Percentiles rank a stretch among this genome's conserved stretches.
These are phyloP conservation scores for Helichrysum umbraculigerum DNA, from an alignment of 129 eudicot genomes.

Conservation along the genomic window DNA sequence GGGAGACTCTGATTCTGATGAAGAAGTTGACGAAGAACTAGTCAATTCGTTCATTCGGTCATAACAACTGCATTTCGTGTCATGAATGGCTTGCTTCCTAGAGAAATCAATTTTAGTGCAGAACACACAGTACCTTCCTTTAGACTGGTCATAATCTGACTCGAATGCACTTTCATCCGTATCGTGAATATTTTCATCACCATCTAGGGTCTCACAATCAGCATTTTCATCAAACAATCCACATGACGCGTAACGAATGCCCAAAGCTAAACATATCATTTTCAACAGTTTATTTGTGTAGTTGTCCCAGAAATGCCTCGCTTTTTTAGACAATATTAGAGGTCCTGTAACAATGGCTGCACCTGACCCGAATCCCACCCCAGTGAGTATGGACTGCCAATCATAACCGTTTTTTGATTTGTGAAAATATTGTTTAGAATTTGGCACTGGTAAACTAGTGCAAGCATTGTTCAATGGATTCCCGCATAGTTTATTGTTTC, in stretches of 20 bases:
- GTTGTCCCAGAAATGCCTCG: conserved; percentile 42
- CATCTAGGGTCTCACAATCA: conserved; percentile 38
- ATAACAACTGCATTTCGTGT: conserved; percentile 64
- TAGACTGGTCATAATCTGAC: conserved; percentile 27
- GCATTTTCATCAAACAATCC: conserved; percentile 41
- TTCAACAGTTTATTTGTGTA: conserved; percentile 39
- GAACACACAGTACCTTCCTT: conserved; percentile 71
- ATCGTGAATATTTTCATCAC: conserved; percentile 25
- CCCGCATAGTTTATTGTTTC: conserved; percentile 69
- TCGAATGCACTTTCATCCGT: conserved; percentile 43
- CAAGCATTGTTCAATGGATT: conserved; percentile 31
- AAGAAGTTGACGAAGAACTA: conserved; percentile 44
- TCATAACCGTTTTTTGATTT: conserved; percentile 20
- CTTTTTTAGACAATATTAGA: conserved; percentile 44
- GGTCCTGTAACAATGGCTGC: conserved; percentile 58
- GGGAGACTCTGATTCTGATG: conserved; percentile 41
- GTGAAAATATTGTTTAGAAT: background rate
- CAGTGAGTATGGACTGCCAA: conserved; percentile 65
- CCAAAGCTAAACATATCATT: conserved; percentile 31
- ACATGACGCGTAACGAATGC: conserved; percentile 32
- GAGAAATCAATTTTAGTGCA: conserved; percentile 67
- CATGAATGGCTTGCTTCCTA: conserved; percentile 50
- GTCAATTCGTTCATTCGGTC: conserved; percentile 37
- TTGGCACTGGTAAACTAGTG: conserved; percentile 3
- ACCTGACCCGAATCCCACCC: conserved; percentile 75